Evolutionary conservation across 495 filamentous ascomycete species (phyloP).

Genomic region (Annulohypoxylon moriforme): DNA sequence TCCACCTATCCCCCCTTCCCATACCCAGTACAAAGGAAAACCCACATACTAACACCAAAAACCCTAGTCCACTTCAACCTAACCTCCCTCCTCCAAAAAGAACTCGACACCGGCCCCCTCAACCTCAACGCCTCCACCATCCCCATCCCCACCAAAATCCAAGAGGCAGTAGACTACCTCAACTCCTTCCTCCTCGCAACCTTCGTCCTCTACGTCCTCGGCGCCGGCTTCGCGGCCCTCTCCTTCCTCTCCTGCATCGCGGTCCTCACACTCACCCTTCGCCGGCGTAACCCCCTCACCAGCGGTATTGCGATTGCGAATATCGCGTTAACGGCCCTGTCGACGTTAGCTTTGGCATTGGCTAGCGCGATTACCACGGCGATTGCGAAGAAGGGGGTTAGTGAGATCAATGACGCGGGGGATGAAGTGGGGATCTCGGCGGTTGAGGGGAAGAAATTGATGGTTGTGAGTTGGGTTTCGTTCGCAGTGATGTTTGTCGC

Average conservation of each 20-base stretch:
- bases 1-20: constrained; percentile 23
- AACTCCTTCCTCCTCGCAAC: constrained; percentile 61
- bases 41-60: constrained; percentile 15
- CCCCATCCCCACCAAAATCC: constrained; percentile 71
- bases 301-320: constrained; percentile 57
- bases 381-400: constrained; percentile 46
- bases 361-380: constrained; percentile 49
- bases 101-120: constrained; percentile 61
- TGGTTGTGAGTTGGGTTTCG: constrained; percentile 70
- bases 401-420: constrained; percentile 50
- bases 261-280: constrained; percentile 55
- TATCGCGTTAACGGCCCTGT: constrained; percentile 52
- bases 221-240: constrained; percentile 66
- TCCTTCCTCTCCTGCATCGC: constrained; percentile 63
- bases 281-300: constrained; percentile 45
- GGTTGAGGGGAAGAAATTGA: constrained; percentile 48
- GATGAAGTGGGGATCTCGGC: constrained; percentile 49
- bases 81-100: constrained; percentile 61
- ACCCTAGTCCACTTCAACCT: constrained; percentile 68
- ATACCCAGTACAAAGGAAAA: background rate
- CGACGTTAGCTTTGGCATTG: constrained; percentile 41
- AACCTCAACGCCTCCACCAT: constrained; percentile 65
- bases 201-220: constrained; percentile 74
- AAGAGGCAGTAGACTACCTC: constrained; percentile 67
- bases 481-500: constrained; percentile 70